phyloP scores from a whole-genome alignment of 345 rosid species.

The Punica granatum region DNA sequence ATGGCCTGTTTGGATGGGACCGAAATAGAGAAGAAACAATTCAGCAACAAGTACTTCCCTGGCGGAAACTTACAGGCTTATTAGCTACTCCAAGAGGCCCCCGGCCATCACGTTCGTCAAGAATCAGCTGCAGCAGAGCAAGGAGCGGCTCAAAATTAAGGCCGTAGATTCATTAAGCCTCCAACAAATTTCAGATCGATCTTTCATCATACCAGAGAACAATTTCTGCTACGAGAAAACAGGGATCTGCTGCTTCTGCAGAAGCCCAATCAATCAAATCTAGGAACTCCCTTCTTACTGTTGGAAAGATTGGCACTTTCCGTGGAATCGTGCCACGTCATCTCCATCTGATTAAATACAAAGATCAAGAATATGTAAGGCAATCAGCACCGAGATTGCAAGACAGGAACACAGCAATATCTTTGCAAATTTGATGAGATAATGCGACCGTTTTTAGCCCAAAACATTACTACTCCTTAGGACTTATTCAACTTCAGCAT shows the following conservation, averaged over 20 bases:
- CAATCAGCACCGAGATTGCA: not conserved
- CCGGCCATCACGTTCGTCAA: not conserved
- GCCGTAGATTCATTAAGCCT: not conserved
- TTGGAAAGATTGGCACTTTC: constrained; percentile 42
- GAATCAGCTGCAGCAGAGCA: not conserved
- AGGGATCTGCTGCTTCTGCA: constrained; percentile 37
- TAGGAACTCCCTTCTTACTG: constrained; percentile 35
- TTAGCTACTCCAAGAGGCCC: not conserved
- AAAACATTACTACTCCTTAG: not conserved
- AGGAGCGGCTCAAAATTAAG: not conserved
- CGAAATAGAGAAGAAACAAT: no score
- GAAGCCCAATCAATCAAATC: constrained; percentile 67
- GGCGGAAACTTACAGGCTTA: not conserved
- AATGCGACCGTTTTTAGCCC: not conserved
- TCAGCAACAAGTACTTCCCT: not conserved
- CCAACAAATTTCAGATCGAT: not conserved
- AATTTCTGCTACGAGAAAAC: constrained; percentile 3
- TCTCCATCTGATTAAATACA: constrained; percentile 56
- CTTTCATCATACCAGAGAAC: constrained; percentile 7
- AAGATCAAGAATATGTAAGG: not conserved
- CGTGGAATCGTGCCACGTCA: constrained; percentile 74
- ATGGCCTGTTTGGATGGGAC: not conserved
- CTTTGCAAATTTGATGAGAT: not conserved
- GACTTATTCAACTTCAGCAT: not conserved
- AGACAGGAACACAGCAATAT: not conserved